phyloP scores from a whole-genome alignment of 495 filamentous ascomycete genomes.

The Lasiosphaeria miniovina region DNA sequence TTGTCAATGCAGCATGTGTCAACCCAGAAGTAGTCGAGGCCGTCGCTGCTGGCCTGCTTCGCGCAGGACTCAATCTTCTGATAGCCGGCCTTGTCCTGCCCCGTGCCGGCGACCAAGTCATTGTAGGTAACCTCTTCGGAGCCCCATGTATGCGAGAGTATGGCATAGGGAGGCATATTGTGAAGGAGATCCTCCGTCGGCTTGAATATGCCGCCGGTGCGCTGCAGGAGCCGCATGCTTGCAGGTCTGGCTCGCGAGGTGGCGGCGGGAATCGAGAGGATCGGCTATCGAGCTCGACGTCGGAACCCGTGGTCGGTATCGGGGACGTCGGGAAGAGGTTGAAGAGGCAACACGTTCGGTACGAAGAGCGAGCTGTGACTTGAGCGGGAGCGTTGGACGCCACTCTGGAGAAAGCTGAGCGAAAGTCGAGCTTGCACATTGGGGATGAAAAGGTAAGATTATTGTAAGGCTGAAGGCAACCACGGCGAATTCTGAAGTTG shows the following conservation, averaged over 20 bases:
- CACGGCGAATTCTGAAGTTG: too few species aligned
- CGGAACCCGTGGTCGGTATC: too few species aligned
- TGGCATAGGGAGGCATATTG: background rate
- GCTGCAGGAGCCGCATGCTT: background rate
- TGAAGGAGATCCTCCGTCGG: background rate
- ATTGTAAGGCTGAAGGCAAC: background rate
- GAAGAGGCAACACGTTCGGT: too few species aligned
- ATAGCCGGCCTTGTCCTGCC: slow-evolving; percentile 17
- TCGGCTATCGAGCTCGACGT: too few species aligned
- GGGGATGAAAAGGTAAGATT: background rate
- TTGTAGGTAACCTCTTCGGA: slow-evolving; percentile 2
- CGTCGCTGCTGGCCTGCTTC: slow-evolving; percentile 25
- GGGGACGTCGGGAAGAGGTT: too few species aligned
- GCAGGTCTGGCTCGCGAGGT: background rate
- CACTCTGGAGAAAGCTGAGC: background rate
- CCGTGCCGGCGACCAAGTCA: background rate
- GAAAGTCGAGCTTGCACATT: background rate
- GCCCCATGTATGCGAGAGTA: slow-evolving; percentile 10
- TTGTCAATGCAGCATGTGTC: slow-evolving; percentile 11
- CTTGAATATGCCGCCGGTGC: background rate
- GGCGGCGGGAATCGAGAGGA: too few species aligned
- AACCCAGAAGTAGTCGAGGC: too few species aligned
- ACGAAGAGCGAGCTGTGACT: background rate
- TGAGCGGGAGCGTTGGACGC: background rate
- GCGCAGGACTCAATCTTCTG: slow-evolving; percentile 30